Evolutionary conservation across 768 basidiomycete genomes (phyloP).

Genomic region (Nevesoporus exiguus): DNA sequence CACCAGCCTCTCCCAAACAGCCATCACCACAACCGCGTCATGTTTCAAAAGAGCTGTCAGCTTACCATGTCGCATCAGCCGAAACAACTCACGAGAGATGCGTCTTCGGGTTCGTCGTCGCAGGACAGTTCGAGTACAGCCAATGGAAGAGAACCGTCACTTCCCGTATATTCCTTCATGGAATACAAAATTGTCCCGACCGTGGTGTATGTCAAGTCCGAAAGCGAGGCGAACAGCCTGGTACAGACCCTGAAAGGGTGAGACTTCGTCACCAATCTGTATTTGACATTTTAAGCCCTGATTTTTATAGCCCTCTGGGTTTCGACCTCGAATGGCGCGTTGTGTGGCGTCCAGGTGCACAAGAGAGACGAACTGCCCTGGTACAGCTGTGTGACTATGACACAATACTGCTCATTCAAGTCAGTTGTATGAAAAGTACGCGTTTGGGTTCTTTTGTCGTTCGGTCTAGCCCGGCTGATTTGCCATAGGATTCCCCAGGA

Average conservation of each 20-base stretch:
- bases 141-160: slow-evolving; percentile 4
- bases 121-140: neutral
- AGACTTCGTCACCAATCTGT: neutral
- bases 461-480: neutral
- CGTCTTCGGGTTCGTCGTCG: slow-evolving; percentile 3
- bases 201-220: slow-evolving; percentile 39
- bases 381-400: slow-evolving; percentile 44
- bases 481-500: slow-evolving; percentile 40
- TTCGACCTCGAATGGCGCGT: slow-evolving; percentile 53
- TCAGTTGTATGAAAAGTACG: slow-evolving; percentile 47
- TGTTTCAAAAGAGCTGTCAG: neutral
- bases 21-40: neutral
- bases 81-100: neutral
- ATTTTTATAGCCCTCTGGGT: slow-evolving; percentile 39
- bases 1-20: neutral
- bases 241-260: slow-evolving; percentile 37
- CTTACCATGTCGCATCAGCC: neutral
- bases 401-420: slow-evolving; percentile 46
- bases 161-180: slow-evolving; percentile 39
- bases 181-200: slow-evolving; percentile 30
- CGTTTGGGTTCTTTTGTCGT: neutral
- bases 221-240: slow-evolving; percentile 41
- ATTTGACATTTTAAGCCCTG: neutral
- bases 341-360: slow-evolving; percentile 28
- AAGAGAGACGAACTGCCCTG: slow-evolving; percentile 39